Evolutionary conservation across 768 basidiomycete species (phyloP).

Genomic region (Podaxis rugospora): DNA sequence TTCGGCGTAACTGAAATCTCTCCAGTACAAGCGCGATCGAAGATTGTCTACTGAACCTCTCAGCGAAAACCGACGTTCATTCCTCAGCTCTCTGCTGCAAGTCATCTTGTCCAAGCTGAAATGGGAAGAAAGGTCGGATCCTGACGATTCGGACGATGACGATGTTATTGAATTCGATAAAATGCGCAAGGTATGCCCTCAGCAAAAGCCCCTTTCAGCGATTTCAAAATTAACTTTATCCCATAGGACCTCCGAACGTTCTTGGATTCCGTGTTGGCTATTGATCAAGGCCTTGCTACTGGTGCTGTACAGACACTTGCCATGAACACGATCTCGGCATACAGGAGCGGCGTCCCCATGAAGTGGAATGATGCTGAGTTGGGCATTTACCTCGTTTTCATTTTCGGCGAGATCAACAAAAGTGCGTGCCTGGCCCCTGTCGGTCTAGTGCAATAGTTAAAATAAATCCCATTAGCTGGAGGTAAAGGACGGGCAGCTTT

Average conservation of each 20-base stretch:
- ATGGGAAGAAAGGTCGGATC: constrained; percentile 80
- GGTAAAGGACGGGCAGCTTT: constrained; percentile 85
- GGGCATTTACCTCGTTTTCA: constrained; percentile 87
- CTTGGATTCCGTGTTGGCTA: constrained; percentile 80
- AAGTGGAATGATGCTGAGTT: constrained; percentile 95
- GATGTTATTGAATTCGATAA: constrained; percentile 78
- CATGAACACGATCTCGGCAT: constrained; percentile 68
- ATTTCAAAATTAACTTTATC: constrained; percentile 6
- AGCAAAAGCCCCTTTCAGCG: neutral
- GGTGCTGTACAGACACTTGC: constrained; percentile 71
- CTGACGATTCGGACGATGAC: constrained; percentile 84
- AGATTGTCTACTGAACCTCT: constrained; percentile 58
- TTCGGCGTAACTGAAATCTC: constrained; percentile 2
- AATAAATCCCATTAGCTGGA: constrained; percentile 38
- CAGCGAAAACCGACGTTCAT: constrained; percentile 65
- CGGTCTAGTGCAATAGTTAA: neutral
- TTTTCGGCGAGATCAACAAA: constrained; percentile 92
- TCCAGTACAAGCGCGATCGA: constrained; percentile 75
- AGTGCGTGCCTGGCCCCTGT: constrained; percentile 40
- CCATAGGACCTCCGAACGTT: constrained; percentile 77
- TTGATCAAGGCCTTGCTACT: constrained; percentile 85
- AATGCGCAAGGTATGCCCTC: constrained; percentile 67
- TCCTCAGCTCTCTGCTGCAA: constrained; percentile 73
- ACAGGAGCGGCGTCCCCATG: constrained; percentile 55
- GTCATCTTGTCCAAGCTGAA: constrained; percentile 85